Evolutionary conservation across 2,329 filamentous ascomycete genomes (phyloP).

Genomic region (Diaporthe batatas): DNA sequence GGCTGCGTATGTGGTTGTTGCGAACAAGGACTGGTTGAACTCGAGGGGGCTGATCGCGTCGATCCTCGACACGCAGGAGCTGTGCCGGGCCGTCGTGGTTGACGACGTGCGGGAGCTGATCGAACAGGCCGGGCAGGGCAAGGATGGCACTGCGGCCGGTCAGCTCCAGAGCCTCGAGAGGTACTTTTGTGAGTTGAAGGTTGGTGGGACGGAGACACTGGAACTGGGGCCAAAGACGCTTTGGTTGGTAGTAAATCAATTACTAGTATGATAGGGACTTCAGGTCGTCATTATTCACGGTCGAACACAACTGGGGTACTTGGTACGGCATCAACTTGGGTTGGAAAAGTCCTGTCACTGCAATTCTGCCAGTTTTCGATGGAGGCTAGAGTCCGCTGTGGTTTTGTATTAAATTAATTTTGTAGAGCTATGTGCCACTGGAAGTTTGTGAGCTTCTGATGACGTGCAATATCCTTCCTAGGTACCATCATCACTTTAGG

Average conservation of each 20-base stretch:
- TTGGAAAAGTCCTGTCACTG: too few relatives aligned
- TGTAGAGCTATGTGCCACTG: too few relatives aligned
- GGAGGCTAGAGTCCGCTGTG: too few relatives aligned
- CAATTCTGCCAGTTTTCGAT: too few relatives aligned
- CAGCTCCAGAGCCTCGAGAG: slow-evolving; percentile 2
- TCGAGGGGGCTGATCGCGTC: slow-evolving; percentile 54
- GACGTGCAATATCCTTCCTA: too few relatives aligned
- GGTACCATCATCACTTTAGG: neutral
- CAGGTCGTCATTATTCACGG: too few relatives aligned
- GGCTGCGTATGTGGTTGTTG: slow-evolving; percentile 56
- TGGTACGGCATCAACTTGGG: too few relatives aligned
- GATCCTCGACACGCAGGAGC: slow-evolving; percentile 50
- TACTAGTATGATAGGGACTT: neutral
- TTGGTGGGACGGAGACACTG: neutral
- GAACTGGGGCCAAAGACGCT: slow-evolving; percentile 17
- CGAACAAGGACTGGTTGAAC: slow-evolving; percentile 59
- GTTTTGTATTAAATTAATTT: too few relatives aligned
- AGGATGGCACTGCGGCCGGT: neutral
- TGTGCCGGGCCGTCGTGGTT: neutral
- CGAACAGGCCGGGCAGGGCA: neutral
- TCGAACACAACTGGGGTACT: too few relatives aligned
- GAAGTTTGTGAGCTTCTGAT: too few relatives aligned
- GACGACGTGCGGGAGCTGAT: neutral
- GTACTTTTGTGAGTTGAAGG: slow-evolving; percentile 21
- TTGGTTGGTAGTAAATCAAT: slow-evolving; percentile 17